Evolutionary conservation across 768 basidiomycete species (phyloP), one percentile per base, ranked within the genome.

Genomic region (Pisolithus microcarpus): DNA sequence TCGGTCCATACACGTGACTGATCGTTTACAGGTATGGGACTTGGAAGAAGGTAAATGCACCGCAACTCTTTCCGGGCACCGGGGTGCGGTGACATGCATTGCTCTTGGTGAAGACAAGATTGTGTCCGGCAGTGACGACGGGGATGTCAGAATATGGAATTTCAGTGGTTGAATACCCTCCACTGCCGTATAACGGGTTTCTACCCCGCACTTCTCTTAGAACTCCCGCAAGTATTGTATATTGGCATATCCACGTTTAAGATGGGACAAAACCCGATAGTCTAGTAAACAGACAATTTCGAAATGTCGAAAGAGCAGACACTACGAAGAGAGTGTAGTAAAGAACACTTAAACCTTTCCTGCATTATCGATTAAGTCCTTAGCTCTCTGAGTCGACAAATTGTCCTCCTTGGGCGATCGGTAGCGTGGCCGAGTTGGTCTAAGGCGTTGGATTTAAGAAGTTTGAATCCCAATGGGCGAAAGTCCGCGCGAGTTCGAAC

Each of bases 91-190:
- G 48, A 95, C 90, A 30, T 92, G 89, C 64, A 69, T 97, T 36
- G 85, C 80, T 13, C 77, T 98, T 11, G 87, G 88, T 2, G 94
- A 97, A 66, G 95, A 97, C 67, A 92, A 94, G 70, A 89, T 96
- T 42, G 81, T 98, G 8, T 94, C 92, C n/a, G 93, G 94, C 9
- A 91, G 91, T 58, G 94, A 97, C 63, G 94, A 96, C 61, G 81
- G 87, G 19, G 85, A 89, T 53, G 72, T 97, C 49, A 84, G 83
- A 62, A 75, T 96, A 42, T 97, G 94, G 93, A 81, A 73, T 61
- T 85, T 85, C 48, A 70, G 74, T 54, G 73, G 72, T 56, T 54
- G 64, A 28, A 45, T 55, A 40, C 43, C 38, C 28, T 21, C 16
- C 38, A 11, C 6, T 23, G 43, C 52, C n/a, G 30, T 8, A 21